Evolutionary conservation across 805 yeast genomes (phyloP), one percentile per base, ranked within the genome.

Genomic region (Barnettozyma salicaria): DNA sequence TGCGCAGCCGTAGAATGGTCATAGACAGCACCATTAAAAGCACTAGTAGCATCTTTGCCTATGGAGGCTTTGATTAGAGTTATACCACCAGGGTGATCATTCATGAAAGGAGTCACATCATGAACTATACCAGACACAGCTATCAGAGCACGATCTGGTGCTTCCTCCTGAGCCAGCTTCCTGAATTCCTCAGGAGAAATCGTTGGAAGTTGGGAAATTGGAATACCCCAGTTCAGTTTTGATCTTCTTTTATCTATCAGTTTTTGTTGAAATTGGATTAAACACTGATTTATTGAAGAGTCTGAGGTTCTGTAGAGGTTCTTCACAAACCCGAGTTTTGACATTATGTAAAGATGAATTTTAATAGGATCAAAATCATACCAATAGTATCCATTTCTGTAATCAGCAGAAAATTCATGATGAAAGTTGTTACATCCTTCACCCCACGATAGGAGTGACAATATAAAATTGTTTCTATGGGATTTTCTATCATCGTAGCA

Each of bases 1-100:
- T 81, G 83, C 1, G 96, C 97, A 1, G 97, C 97, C 40, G 90
- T 87, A 50, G 92, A 82, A 59, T 89, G 97, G 39, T 77, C 76
- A 62, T 89, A 89, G 10, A 89, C 97, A 3, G 96, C 97, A 17
- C 97, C 97, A 58, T 81, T 87, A 60, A 89, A 89, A 3, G 95
- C 96, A 35, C 83, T 78, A 3, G 97, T 88, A 7, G 95, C 96
- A 58, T 89, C 97, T 58, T 83, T 85, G 10, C 97, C 97, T 40
- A 85, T 79, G 2, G 95, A 84, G 0, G 92, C 78, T 45, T 67
- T 68, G 38, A 89, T 76, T 34, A 89, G 69, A 5, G 89, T 80
- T 22, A 77, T 60, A 2, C 97, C 97, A 47, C 97, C 97, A 2
- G 97, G 97, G 60, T 89, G 97, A 52, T 85, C 86, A 49, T 80